Base-by-base conservation (phyloP, 2,329 filamentous ascomycete genomes). In the Cercospora sp. region DNA sequence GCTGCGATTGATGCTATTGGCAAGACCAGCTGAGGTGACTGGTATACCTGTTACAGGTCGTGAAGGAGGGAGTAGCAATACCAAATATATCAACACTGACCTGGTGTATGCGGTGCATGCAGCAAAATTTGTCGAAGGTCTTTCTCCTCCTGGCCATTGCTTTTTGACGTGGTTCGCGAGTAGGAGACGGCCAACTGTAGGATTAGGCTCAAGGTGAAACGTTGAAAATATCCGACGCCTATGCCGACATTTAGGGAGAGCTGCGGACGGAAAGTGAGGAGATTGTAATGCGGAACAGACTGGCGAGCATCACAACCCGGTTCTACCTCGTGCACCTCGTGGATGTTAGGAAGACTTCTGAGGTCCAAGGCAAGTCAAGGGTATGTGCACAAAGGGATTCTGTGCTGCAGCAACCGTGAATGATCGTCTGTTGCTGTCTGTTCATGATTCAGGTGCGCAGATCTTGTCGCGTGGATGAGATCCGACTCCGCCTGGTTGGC, bases 1-100 rank as follows among this genome's bases (percentile, higher is more conserved):
- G 43, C 71, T 37, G 73, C 73, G 5, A 26, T 66, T 30, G 58
- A 70, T 32, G 70, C 72, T 40, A 66, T 72, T 34, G 58, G 66
- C n/a, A 64, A 69, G 32, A 55, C 62, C 30, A 55, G 32, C 10
- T 64, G 61, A 64, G 21, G 30, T 30, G 21, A 13, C 21, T 24
- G 18, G 21, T 24, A 5, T 49, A 4, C 5, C 21, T 24, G 9
- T 5, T 10, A 24, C 13, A 13, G 43, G n/a, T 16, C 9, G 18
- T 49, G 43, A 24, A 24, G 43, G 43, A 49, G 37, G 16, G 8
- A 43, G 37, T n/a, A 43, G 16, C 37, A 7, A 8, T 7, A n/a
- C 37, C 37, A 40, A 6, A 43, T 43, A 43, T 9, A 16, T 6
- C 3, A 3, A 8, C 8, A n/a, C 8, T 43, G 37, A 43, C 7